Evolutionary conservation across 805 yeast species (phyloP).

Genomic region (Grigorovia yakushimaensis): DNA sequence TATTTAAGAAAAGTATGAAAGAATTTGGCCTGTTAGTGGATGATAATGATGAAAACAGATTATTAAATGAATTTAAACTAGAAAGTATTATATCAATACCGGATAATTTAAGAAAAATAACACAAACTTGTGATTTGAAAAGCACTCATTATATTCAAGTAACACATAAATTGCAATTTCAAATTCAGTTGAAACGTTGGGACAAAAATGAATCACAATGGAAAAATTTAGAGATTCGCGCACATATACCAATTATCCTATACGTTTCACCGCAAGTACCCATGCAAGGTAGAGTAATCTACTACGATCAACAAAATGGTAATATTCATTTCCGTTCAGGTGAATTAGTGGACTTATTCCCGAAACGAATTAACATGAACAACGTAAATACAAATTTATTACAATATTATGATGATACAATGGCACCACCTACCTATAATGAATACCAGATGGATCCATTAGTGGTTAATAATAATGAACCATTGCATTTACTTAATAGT

Average conservation of each 20-base stretch:
- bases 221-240: slow-evolving; percentile 76
- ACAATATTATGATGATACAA: background rate
- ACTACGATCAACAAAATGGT: slow-evolving; percentile 30
- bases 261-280: slow-evolving; percentile 70
- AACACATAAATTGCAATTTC: slow-evolving; percentile 71
- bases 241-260: slow-evolving; percentile 67
- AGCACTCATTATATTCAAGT: slow-evolving; percentile 52
- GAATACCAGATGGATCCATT: slow-evolving; percentile 1
- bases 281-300: slow-evolving; percentile 35
- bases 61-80: slow-evolving; percentile 54
- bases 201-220: slow-evolving; percentile 61
- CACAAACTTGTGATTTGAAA: slow-evolving; percentile 73
- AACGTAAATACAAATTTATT: background rate
- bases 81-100: slow-evolving; percentile 55
- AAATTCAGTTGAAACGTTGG: slow-evolving; percentile 43
- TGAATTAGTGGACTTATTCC: slow-evolving; percentile 26
- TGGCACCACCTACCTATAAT: slow-evolving; percentile 1
- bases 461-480: background rate
- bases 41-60: slow-evolving; percentile 22
- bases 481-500: background rate
- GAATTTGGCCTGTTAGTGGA: slow-evolving; percentile 29
- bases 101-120: slow-evolving; percentile 53
- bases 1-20: slow-evolving; percentile 41
- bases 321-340: slow-evolving; percentile 35
- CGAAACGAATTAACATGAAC: background rate